Conservation (phyloP, 2,329 filamentous ascomycete species). For the Pestalotiopsis sp. region DNA sequence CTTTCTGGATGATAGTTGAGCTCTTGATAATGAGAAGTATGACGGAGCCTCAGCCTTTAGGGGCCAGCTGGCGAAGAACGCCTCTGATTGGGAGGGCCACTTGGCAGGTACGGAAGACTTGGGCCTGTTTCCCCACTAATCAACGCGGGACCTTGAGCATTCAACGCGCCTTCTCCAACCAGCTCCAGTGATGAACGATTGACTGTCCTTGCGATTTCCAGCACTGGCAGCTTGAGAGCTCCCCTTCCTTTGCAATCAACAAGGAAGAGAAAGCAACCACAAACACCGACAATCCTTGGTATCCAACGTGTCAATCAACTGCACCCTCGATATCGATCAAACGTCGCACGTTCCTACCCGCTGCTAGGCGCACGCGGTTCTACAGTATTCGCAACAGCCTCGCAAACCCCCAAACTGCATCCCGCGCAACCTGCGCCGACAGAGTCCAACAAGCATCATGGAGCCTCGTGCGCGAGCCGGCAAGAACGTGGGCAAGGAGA, state of each 20-base stretch:
- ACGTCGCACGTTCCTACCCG: neutral
- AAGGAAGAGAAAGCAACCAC: neutral
- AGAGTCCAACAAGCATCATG: slow-evolving; percentile 43
- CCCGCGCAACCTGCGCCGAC: neutral
- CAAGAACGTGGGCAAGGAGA: slow-evolving; percentile 82
- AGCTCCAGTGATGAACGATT: neutral
- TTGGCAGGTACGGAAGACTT: neutral
- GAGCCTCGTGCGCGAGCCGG: slow-evolving; percentile 77
- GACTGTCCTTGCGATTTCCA: neutral
- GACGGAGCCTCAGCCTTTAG: neutral
- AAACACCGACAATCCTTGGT: neutral
- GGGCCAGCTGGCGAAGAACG: slow-evolving; percentile 2
- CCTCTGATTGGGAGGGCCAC: neutral
- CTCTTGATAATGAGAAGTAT: neutral
- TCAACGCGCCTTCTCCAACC: neutral
- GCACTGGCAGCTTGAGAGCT: neutral
- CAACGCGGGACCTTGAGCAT: neutral
- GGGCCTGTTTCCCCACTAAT: neutral
- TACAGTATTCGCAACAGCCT: neutral
- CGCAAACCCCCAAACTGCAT: slow-evolving; percentile 1
- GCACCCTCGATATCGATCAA: neutral
- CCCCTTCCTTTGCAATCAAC: neutral
- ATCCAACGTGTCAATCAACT: neutral
- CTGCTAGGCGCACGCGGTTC: neutral
- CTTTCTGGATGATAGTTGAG: neutral